phyloP scores from a whole-genome alignment of 305 asterid species.

The Monarda citriodora region DNA sequence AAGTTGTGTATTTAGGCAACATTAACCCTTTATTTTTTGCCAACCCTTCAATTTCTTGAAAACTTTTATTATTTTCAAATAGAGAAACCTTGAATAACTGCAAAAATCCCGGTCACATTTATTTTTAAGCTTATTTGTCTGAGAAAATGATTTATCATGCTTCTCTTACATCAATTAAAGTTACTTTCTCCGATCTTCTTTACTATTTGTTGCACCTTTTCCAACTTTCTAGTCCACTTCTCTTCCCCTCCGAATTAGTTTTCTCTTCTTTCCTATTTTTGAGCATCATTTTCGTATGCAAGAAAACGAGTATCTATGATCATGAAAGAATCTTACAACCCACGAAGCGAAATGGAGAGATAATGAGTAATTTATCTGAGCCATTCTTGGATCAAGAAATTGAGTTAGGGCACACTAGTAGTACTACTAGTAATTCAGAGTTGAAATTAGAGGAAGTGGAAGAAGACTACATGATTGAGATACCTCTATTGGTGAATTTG shows the following conservation, averaged over 20 bases:
- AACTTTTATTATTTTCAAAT: background rate
- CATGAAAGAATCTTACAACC: conserved; percentile 5
- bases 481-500: conserved; percentile 1
- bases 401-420: background rate
- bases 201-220: conserved; percentile 23
- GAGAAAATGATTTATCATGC: background rate
- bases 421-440: background rate
- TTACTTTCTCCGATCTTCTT: conserved; percentile 15
- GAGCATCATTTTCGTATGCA: conserved; percentile 13
- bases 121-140: too few relatives aligned
- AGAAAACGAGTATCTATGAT: conserved; percentile 11
- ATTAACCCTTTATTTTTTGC: too few relatives aligned
- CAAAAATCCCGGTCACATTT: too few relatives aligned
- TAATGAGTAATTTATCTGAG: background rate
- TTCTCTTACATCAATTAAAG: too few relatives aligned
- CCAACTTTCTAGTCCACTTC: conserved; percentile 16
- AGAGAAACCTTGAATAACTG: too few relatives aligned
- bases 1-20: too few relatives aligned
- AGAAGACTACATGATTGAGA: conserved; percentile 28
- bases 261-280: conserved; percentile 11
- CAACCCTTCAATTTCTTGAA: conserved; percentile 9
- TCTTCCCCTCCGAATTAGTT: background rate
- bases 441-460: conserved; percentile 4
- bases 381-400: background rate
- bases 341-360: conserved; percentile 3